Conservation (phyloP, 352 stramenopile species). For the Globisporangium nodosum region DNA sequence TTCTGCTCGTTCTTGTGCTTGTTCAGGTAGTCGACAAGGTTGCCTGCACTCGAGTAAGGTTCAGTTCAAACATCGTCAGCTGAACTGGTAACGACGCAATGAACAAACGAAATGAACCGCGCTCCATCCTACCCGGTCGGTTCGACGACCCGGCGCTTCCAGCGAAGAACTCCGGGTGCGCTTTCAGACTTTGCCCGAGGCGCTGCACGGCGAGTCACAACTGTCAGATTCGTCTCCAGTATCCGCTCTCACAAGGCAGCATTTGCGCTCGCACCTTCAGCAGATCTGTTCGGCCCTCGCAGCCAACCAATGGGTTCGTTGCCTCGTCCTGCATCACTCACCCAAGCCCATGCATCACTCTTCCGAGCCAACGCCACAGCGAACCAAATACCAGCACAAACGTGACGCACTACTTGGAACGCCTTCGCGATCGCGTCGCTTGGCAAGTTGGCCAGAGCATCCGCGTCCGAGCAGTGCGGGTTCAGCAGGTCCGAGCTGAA, state of each 20-base stretch:
- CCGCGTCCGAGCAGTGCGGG: slow-evolving; percentile 55
- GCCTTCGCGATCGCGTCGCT: slow-evolving; percentile 61
- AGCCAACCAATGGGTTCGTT: slow-evolving; percentile 76
- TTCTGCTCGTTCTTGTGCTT: slow-evolving; percentile 42
- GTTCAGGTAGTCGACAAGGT: slow-evolving; percentile 77
- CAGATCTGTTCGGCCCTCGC: slow-evolving; percentile 59
- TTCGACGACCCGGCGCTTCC: slow-evolving; percentile 29
- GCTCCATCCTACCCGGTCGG: slow-evolving; percentile 25
- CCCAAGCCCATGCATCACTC: neutral
- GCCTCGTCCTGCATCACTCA: slow-evolving; percentile 10
- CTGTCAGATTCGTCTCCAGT: neutral
- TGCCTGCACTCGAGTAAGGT: slow-evolving; percentile 20
- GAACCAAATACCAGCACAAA: slow-evolving; percentile 1
- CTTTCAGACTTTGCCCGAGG: slow-evolving; percentile 62
- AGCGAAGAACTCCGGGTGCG: slow-evolving; percentile 72
- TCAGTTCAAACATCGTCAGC: neutral
- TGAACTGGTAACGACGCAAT: neutral
- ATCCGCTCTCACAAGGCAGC: slow-evolving; percentile 2
- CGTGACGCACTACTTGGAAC: slow-evolving; percentile 65
- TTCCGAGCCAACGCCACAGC: neutral
- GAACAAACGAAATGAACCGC: neutral
- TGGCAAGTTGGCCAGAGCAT: slow-evolving; percentile 43
- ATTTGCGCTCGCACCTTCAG: slow-evolving; percentile 33
- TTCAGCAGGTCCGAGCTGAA: slow-evolving; percentile 54
- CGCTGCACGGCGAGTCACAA: slow-evolving; percentile 14